A percentile compares a stretch with the other conserved stretches of the same genome.
Conservation (phyloP, 75 land plant species). For the Chamaecyparis obtusa region DNA sequence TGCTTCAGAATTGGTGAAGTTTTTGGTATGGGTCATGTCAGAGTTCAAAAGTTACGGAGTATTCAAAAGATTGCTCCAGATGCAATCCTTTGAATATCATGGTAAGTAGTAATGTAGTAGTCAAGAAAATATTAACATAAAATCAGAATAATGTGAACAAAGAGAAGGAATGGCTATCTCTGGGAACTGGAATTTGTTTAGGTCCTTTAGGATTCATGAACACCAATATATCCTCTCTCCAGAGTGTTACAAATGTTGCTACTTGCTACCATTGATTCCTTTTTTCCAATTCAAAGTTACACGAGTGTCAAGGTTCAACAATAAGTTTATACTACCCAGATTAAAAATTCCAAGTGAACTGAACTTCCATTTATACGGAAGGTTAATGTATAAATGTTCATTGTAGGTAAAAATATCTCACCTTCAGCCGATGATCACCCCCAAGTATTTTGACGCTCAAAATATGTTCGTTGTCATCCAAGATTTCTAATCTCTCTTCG, state of each 20-base stretch:
- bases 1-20: not conserved
- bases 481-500: constrained; percentile 57
- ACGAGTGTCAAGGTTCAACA: not conserved
- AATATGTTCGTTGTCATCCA: constrained; percentile 64
- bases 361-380: not conserved
- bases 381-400: not conserved
- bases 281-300: not conserved
- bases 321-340: not conserved
- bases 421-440: constrained; percentile 10
- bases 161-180: not conserved
- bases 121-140: not conserved
- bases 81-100: too few species aligned
- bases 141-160: not conserved
- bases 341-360: not conserved
- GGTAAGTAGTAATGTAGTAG: not conserved
- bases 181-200: not conserved
- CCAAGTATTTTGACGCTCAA: constrained; percentile 64
- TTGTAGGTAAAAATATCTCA: not conserved
- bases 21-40: not conserved
- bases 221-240: not conserved
- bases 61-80: too few species aligned
- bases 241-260: not conserved
- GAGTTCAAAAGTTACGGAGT: not conserved
- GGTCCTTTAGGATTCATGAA: not conserved
- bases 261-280: too few species aligned